phyloP scores from a whole-genome alignment of 306 rosid genomes.

The Aeschynomene evenia region DNA sequence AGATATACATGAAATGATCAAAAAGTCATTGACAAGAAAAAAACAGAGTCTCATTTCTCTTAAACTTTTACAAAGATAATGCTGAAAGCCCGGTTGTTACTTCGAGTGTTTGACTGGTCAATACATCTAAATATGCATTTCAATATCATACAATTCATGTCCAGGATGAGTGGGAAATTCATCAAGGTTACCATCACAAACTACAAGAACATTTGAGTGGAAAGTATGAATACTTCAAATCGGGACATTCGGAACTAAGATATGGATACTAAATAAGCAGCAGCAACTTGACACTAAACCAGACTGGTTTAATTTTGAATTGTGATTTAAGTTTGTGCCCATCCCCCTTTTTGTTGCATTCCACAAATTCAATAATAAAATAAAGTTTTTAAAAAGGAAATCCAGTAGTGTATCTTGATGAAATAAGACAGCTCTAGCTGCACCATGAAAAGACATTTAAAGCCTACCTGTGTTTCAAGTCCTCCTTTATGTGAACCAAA shows the following conservation, averaged over 20 bases:
- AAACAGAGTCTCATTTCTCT: not conserved
- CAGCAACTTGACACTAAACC: not conserved
- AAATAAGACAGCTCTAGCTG: slow-evolving; percentile 17
- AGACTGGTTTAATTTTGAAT: slow-evolving; percentile 8
- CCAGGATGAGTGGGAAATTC: slow-evolving; percentile 1
- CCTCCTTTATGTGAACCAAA: slow-evolving; percentile 72
- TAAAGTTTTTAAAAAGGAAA: not conserved
- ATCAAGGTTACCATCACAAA: slow-evolving; percentile 5
- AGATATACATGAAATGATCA: slow-evolving; percentile 16
- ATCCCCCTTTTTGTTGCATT: not conserved
- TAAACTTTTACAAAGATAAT: not conserved
- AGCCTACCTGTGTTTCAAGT: slow-evolving; percentile 76
- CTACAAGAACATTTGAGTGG: not conserved
- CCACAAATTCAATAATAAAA: not conserved
- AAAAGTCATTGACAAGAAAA: slow-evolving; percentile 15
- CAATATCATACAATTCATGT: slow-evolving; percentile 13
- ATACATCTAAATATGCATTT: slow-evolving; percentile 3
- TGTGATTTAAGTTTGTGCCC: not conserved
- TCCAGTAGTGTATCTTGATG: not conserved
- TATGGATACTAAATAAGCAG: not conserved
- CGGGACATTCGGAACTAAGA: not conserved
- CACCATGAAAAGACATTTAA: slow-evolving; percentile 10
- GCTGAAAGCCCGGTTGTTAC: slow-evolving; percentile 9
- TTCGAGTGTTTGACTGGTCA: slow-evolving; percentile 7
- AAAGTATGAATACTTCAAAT: slow-evolving; percentile 5